A percentile compares a stretch with the other conserved stretches of the same genome.
Conservation (phyloP, 257 asterid species). For the Hygrophila difformis region DNA sequence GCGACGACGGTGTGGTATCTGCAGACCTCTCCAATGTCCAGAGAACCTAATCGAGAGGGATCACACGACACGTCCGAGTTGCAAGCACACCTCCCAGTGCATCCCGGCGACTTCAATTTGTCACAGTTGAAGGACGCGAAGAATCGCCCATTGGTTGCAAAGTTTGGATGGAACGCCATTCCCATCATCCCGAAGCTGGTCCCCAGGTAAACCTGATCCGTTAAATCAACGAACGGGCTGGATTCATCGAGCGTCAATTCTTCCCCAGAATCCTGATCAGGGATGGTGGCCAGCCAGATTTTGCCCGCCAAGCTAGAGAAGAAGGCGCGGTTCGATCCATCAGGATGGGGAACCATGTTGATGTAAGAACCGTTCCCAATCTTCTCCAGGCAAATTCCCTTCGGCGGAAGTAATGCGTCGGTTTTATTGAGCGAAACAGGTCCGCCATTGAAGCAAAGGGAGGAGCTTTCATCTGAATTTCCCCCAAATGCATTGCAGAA, state of each 20-base stretch:
- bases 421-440: constrained; percentile 37
- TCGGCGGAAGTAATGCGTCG: constrained; percentile 34
- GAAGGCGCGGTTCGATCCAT: constrained; percentile 78
- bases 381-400: constrained; percentile 81
- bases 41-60: constrained; percentile 56
- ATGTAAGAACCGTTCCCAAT: constrained; percentile 61
- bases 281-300: constrained; percentile 72
- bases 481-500: constrained; percentile 79
- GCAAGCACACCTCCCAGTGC: constrained; percentile 78
- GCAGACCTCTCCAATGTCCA: constrained; percentile 47
- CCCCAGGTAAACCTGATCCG: constrained; percentile 70
- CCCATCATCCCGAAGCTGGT: constrained; percentile 84
- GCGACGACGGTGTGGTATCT: constrained; percentile 56
- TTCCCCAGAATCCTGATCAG: constrained; percentile 76
- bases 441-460: constrained; percentile 59
- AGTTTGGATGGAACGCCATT: constrained; percentile 85
- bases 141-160: constrained; percentile 66
- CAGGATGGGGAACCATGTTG: constrained; percentile 88
- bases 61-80: constrained; percentile 80
- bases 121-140: constrained; percentile 92
- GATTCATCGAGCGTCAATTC: constrained; percentile 55
- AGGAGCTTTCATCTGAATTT: constrained; percentile 23
- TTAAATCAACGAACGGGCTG: constrained; percentile 71
- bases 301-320: constrained; percentile 75
- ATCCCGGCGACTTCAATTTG: constrained; percentile 55